Evolutionary conservation across 257 asterid genomes (phyloP).

Genomic region (Petrea volubilis): DNA sequence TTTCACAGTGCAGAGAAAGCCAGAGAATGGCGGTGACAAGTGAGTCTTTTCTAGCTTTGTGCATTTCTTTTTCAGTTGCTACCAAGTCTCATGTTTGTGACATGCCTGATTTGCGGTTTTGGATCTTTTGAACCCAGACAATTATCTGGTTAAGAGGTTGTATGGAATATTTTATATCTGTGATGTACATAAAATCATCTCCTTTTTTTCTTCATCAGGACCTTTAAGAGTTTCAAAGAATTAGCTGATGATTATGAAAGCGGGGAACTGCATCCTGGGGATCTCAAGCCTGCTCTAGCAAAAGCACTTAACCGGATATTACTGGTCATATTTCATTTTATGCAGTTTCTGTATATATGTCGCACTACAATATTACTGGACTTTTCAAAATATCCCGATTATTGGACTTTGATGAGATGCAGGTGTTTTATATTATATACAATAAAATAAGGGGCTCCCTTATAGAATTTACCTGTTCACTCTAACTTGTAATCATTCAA

Average conservation of each 20-base stretch:
- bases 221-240: conserved; percentile 59
- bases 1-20: conserved; percentile 70
- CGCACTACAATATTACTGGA: background rate
- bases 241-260: conserved; percentile 66
- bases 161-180: background rate
- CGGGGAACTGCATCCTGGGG: conserved; percentile 88
- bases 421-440: background rate
- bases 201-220: conserved; percentile 42
- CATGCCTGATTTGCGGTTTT: no score
- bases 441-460: background rate
- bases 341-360: background rate
- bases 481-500: no score
- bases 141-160: background rate
- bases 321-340: conserved; percentile 45
- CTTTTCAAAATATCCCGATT: background rate
- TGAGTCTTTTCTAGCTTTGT: conserved; percentile 31
- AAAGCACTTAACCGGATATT: conserved; percentile 71
- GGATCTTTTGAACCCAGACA: background rate
- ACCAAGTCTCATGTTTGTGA: no score
- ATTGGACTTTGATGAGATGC: no score
- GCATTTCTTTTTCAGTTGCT: background rate
- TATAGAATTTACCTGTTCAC: background rate
- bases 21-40: conserved; percentile 86
- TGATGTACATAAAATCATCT: background rate
- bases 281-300: conserved; percentile 83